Evolutionary conservation across 2,329 filamentous ascomycete genomes (phyloP).

Genomic region (Exserohilum turcica): DNA sequence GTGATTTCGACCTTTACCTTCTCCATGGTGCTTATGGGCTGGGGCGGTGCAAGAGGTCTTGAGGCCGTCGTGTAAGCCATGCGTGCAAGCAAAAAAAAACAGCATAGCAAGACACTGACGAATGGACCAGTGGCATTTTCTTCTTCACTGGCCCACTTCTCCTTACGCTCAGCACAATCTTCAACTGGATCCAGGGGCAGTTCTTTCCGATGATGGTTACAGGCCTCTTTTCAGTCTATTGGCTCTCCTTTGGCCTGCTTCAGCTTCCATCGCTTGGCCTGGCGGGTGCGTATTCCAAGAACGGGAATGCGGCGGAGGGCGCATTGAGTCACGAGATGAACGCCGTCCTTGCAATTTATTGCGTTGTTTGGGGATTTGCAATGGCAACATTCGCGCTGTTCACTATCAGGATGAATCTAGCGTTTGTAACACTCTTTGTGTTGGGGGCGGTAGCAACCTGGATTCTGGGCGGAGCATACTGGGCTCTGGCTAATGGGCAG

Average conservation of each 20-base stretch:
- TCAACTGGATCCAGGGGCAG: constrained; percentile 55
- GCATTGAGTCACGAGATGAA: constrained; percentile 54
- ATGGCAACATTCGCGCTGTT: constrained; percentile 60
- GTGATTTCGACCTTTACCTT: constrained; percentile 51
- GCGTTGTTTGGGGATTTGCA: constrained; percentile 60
- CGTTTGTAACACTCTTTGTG: constrained; percentile 58
- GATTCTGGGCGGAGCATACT: constrained; percentile 57
- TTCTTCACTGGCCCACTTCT: constrained; percentile 56
- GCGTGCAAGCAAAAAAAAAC: too few species aligned
- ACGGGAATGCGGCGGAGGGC: constrained; percentile 52
- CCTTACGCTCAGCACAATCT: constrained; percentile 55
- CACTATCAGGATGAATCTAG: constrained; percentile 56
- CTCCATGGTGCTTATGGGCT: constrained; percentile 49
- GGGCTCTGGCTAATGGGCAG: constrained; percentile 53
- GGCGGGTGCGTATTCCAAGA: constrained; percentile 51
- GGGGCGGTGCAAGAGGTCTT: constrained; percentile 46
- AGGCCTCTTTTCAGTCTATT: constrained; percentile 57
- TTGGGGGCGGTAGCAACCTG: constrained; percentile 54
- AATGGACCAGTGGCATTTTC: constrained; percentile 43
- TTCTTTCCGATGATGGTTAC: constrained; percentile 57
- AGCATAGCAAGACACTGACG: too few species aligned
- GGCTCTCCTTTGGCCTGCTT: constrained; percentile 59
- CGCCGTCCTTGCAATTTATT: constrained; percentile 55
- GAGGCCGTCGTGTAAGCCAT: constrained; percentile 40
- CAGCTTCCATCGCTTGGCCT: constrained; percentile 58